Base-by-base conservation (phyloP, 306 rosid species). In the Gastrolobium villosum region DNA sequence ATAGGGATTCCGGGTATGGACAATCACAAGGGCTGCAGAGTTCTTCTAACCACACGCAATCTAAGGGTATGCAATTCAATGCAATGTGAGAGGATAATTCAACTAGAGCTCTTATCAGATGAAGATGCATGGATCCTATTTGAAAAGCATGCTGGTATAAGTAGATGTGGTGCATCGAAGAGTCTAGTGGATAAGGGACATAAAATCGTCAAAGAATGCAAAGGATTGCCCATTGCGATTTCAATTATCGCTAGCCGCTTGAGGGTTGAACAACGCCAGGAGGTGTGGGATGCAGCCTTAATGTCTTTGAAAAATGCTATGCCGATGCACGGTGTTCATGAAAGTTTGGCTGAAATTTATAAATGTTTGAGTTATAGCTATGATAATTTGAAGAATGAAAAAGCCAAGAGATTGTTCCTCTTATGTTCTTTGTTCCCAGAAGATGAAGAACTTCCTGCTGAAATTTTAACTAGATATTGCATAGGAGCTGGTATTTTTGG, bases 341-440 rank as follows among this genome's bases (percentile, higher is more conserved):
- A 79, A 28, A 9, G 14, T 1, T 0, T 62, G 6, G 4, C 13
- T 32, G 28, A 11, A 7, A 9, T 30, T 26, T 75, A 67, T 48
- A 10, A 15, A 8, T 59, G 77, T 48, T 50, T 75, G 44, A 59
- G 45, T 11, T n/a, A 39, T 35, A 68, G 77, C 8, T 75, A 6
- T 68, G 57, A 81, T 49, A 0, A 67, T 48, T 20, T 75, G 28
- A 49, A 59, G 56, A 0, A 46, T 11, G 6, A 37, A 6, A 8
- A 67, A 3, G 64, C 67, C 10, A 4, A 74, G 53, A 0, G 31
- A 2, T 11, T 74, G 0, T 74, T 81, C 11, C 63, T 78, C 6
- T 32, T 72, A 2, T 83, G 80, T 5, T 78, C 83, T 40, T 0
- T 83, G 1, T 78, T 83, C n/a, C 77, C 5, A 56, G 86, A 83